phyloP scores from a whole-genome alignment of 2,329 filamentous ascomycete species.

The Penicillium italicum region DNA sequence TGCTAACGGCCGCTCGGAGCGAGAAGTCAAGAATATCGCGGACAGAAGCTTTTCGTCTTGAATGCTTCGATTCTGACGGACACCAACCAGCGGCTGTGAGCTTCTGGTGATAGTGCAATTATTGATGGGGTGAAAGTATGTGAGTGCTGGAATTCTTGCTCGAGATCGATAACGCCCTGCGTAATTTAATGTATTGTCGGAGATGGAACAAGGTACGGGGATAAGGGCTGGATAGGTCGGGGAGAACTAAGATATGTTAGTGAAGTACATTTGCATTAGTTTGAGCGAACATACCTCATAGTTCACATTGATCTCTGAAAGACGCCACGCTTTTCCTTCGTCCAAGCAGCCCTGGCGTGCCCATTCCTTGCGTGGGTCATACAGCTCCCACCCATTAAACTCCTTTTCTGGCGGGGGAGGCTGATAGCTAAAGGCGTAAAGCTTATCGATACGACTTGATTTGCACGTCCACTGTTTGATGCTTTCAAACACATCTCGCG shows the following conservation, averaged over 20 bases:
- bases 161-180: constrained; percentile 85
- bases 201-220: constrained; percentile 81
- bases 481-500: constrained; percentile 81
- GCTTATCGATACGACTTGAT: constrained; percentile 75
- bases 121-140: constrained; percentile 94
- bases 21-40: constrained; percentile 80
- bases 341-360: constrained; percentile 80
- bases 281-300: constrained; percentile 55
- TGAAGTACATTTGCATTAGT: constrained; percentile 13
- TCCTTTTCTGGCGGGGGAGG: constrained; percentile 69
- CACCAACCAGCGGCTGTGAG: constrained; percentile 84
- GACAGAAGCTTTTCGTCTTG: constrained; percentile 93
- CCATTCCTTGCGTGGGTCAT: constrained; percentile 82
- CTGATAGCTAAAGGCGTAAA: constrained; percentile 85
- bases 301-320: constrained; percentile 84
- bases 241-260: constrained; percentile 59
- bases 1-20: constrained; percentile 43
- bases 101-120: constrained; percentile 95
- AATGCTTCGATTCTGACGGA: constrained; percentile 82
- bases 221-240: constrained; percentile 86
- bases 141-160: constrained; percentile 79
- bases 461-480: constrained; percentile 78
- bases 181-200: constrained; percentile 96
- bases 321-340: constrained; percentile 79
- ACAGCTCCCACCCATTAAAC: constrained; percentile 77